Conservation (phyloP, 2,329 filamentous ascomycete species). For the Rhynchosporium graminicola region DNA sequence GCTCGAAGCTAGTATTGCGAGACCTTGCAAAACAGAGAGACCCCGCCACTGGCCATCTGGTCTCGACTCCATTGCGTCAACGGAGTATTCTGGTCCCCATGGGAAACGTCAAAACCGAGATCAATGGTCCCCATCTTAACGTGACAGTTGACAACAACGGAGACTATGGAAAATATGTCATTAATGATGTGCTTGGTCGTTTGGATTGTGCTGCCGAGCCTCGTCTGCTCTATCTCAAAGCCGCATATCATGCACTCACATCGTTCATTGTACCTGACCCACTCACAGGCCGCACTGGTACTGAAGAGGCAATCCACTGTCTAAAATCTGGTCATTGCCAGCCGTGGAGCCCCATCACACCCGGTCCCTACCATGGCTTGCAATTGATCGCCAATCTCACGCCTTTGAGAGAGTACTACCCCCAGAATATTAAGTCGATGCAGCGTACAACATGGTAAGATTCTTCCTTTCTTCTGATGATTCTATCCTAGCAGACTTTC, state of each 20-base stretch:
- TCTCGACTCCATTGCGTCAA: slow-evolving; percentile 29
- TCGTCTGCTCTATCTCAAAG: slow-evolving; percentile 55
- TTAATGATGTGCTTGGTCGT: slow-evolving; percentile 56
- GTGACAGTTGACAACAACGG: slow-evolving; percentile 44
- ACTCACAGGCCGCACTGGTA: slow-evolving; percentile 59
- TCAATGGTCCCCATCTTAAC: slow-evolving; percentile 46
- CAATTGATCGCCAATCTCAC: slow-evolving; percentile 31
- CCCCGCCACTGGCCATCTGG: background rate
- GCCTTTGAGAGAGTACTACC: slow-evolving; percentile 47
- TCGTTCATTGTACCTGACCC: slow-evolving; percentile 58
- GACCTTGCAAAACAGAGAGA: slow-evolving; percentile 42
- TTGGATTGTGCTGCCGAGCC: slow-evolving; percentile 60
- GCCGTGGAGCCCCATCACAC: slow-evolving; percentile 31
- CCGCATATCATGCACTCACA: slow-evolving; percentile 60
- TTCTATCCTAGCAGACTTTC: background rate
- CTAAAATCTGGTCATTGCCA: slow-evolving; percentile 51
- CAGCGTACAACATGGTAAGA: slow-evolving; percentile 48
- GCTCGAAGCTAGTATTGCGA: slow-evolving; percentile 58
- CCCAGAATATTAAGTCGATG: slow-evolving; percentile 44
- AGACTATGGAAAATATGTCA: slow-evolving; percentile 51
- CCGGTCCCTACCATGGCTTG: slow-evolving; percentile 12
- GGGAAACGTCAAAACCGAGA: slow-evolving; percentile 41
- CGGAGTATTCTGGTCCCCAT: slow-evolving; percentile 58
- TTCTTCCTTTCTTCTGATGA: background rate
- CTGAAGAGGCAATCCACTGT: slow-evolving; percentile 57